Evolutionary conservation across 345 rosid genomes (phyloP), one percentile per base, ranked within the genome.

Genomic region (Eucalyptus tenuipes): DNA sequence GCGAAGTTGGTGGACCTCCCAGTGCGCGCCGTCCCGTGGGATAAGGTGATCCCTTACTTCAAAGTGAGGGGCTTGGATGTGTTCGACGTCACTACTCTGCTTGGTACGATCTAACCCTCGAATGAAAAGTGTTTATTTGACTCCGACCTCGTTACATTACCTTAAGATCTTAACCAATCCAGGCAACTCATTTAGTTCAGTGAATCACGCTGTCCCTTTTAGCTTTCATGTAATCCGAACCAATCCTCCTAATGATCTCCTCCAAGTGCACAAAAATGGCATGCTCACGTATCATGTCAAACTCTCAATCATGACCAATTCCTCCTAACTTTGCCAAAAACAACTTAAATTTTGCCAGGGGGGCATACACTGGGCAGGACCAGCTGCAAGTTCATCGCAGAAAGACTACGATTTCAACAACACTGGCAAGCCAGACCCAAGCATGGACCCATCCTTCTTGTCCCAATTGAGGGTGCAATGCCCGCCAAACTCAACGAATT

Each of bases 1-100:
- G 92, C 92, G 79, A 88, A 90, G 57, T 91, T 90, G 8, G 95
- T 93, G 42, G 96, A 95, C 91, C 93, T 92, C 59, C 95, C 61
- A 24, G 4, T 7, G 61, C 27, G 27, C 27, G 61, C 61, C 61
- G 61, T 55, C 61, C 29, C 12, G 5, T 55, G 61, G 61, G 27
- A 24, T 7, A 20, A 22, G 61, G 61, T 55, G 61, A 24, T 55
- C 61, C 61, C 61, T 55, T 55, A 55, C 29, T 55, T 55, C 29
- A 22, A 55, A 55, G 0, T 1, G 9, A 55, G 61, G 61, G 61
- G 61, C 61, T 24, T 55, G 61, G 61, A 55, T 24, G 2, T 55
- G 29, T 24, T 55, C 61, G 61, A 55, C 61, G 27, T 55, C 61
- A 55, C 61, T 10, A 55, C 61, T 55, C 29, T 55, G 22, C 61